Percentiles rank a stretch among this genome's conserved stretches.
Evolutionary conservation across 352 stramenopile genomes (phyloP).

Genomic region (Globisporangium takayamanum): DNA sequence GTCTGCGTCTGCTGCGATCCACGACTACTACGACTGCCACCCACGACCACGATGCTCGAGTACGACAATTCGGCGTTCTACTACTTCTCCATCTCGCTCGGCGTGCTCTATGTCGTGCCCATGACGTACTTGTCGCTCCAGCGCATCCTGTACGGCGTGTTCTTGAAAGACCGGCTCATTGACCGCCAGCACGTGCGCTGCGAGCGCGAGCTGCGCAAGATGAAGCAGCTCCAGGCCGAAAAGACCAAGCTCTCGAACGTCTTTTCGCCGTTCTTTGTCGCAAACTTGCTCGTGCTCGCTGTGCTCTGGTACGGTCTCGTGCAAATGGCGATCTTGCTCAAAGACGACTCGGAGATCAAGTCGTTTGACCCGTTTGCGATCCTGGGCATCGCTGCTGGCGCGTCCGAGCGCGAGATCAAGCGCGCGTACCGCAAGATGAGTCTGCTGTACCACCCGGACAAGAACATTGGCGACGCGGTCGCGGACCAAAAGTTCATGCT

Average conservation of each 20-base stretch:
- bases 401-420: slow-evolving; percentile 95
- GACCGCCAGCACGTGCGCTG: slow-evolving; percentile 77
- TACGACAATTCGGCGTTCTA: slow-evolving; percentile 99
- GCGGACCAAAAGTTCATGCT: slow-evolving; percentile 99
- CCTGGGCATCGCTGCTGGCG: slow-evolving; percentile 89
- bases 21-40: neutral
- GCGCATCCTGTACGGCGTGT: slow-evolving; percentile 83
- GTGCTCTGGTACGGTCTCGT: slow-evolving; percentile 82
- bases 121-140: slow-evolving; percentile 89
- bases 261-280: slow-evolving; percentile 70
- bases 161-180: slow-evolving; percentile 86
- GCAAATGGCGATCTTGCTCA: slow-evolving; percentile 88
- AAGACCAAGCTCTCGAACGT: slow-evolving; percentile 83
- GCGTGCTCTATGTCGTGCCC: slow-evolving; percentile 95
- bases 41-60: slow-evolving; percentile 84
- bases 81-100: slow-evolving; percentile 97
- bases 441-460: slow-evolving; percentile 91
- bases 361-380: slow-evolving; percentile 98
- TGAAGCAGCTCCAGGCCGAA: slow-evolving; percentile 81
- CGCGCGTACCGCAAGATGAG: slow-evolving; percentile 91
- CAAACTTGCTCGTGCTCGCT: slow-evolving; percentile 68
- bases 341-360: slow-evolving; percentile 96
- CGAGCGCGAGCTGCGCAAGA: slow-evolving; percentile 77
- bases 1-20: neutral
- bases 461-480: slow-evolving; percentile 95